Conservation (phyloP, 305 asterid genomes). For the Rubia balearica region DNA sequence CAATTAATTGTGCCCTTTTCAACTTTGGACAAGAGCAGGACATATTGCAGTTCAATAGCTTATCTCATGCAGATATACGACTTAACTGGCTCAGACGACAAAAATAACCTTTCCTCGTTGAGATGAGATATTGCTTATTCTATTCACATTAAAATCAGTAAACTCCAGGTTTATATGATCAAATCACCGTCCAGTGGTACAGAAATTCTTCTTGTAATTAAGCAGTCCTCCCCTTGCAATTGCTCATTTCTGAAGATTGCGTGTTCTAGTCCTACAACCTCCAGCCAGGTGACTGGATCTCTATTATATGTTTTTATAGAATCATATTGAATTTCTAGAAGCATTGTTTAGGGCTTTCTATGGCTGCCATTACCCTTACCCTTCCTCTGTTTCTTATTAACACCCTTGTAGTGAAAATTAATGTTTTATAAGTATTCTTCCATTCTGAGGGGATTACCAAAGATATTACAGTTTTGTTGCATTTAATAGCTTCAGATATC, state of each 20-base stretch:
- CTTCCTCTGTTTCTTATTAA: background rate
- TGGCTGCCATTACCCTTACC: background rate
- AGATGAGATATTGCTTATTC: background rate
- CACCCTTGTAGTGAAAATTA: background rate
- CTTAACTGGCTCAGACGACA: background rate
- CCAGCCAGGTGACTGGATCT: background rate
- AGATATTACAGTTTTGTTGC: background rate
- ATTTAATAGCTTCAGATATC: background rate
- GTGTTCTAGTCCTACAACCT: background rate
- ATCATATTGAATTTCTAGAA: background rate
- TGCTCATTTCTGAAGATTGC: background rate
- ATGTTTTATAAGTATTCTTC: background rate
- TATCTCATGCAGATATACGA: background rate
- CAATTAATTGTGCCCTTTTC: background rate
- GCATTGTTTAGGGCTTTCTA: background rate
- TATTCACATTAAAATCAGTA: background rate
- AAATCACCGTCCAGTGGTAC: background rate
- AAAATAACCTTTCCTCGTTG: background rate
- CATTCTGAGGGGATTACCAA: background rate
- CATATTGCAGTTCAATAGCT: background rate
- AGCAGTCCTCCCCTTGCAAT: background rate
- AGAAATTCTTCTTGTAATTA: background rate
- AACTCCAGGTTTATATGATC: background rate
- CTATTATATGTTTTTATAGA: background rate
- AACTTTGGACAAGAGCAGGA: background rate